Conservation (phyloP, 257 asterid genomes). For the Parsonsia alboflavescens region DNA sequence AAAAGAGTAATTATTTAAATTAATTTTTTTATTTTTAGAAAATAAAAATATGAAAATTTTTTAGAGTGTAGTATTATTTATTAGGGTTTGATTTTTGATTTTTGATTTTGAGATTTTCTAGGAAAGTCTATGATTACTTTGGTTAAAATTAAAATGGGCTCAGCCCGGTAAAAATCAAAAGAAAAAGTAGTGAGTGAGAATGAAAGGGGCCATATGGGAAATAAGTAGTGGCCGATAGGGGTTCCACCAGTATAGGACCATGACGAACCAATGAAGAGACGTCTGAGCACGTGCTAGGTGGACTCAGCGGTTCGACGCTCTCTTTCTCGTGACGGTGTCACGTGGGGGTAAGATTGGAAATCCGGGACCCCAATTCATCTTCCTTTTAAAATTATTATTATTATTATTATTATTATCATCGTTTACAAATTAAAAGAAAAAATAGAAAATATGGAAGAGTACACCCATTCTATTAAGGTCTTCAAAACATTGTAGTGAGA, state of each 20-base stretch:
- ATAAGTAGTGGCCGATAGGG: background rate
- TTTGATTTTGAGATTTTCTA: no score
- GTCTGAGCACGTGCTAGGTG: constrained; percentile 36
- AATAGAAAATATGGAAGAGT: background rate
- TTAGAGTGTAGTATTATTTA: no score
- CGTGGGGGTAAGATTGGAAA: constrained; percentile 27
- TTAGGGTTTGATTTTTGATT: no score
- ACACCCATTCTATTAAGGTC: no score
- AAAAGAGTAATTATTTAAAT: no score
- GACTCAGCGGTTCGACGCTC: constrained; percentile 34
- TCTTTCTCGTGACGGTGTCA: constrained; percentile 36
- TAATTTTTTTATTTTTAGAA: no score
- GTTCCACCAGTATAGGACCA: constrained; percentile 17
- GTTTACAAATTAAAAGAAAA: no score
- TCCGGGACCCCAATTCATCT: constrained; percentile 15
- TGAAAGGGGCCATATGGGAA: background rate
- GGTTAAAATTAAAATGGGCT: background rate
- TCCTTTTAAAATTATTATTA: background rate
- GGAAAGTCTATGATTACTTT: no score
- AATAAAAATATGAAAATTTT: no score
- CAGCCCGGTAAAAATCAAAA: background rate
- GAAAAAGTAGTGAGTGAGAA: background rate
- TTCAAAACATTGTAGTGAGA: no score
- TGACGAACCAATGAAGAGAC: constrained; percentile 15
- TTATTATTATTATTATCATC: background rate